Percentiles rank a stretch among this genome's conserved stretches.
Evolutionary conservation across 768 basidiomycete species (phyloP).

Genomic region (Suillus alpinus): DNA sequence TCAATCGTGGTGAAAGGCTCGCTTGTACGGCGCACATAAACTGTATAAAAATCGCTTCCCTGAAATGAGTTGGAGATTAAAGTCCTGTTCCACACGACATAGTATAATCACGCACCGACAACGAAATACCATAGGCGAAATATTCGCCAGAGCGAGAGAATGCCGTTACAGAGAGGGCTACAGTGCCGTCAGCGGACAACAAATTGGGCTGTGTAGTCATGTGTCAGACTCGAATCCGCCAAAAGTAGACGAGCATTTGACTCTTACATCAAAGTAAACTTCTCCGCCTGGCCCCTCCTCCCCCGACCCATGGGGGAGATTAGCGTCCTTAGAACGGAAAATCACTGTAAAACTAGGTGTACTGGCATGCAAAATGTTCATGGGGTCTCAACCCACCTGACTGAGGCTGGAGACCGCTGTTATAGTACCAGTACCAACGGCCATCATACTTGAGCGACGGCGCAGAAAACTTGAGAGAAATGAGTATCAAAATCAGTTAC

Average conservation of each 20-base stretch:
- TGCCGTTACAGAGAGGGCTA: slow-evolving; percentile 52
- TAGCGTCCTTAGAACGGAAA: slow-evolving; percentile 54
- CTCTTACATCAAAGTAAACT: slow-evolving; percentile 73
- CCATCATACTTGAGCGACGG: slow-evolving; percentile 62
- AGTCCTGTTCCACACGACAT: neutral
- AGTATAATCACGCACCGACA: slow-evolving; percentile 47
- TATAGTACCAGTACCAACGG: slow-evolving; percentile 81
- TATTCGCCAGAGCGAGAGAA: slow-evolving; percentile 69
- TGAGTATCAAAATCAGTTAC: slow-evolving; percentile 3
- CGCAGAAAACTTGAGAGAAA: slow-evolving; percentile 51
- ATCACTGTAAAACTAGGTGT: slow-evolving; percentile 40
- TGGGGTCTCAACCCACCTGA: slow-evolving; percentile 29
- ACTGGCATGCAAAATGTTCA: neutral
- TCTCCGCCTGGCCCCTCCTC: slow-evolving; percentile 50
- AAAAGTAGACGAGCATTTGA: neutral
- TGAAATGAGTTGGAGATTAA: slow-evolving; percentile 22
- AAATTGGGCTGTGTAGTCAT: slow-evolving; percentile 55
- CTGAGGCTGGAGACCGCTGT: slow-evolving; percentile 75
- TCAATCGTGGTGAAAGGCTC: slow-evolving; percentile 49
- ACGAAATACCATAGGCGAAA: slow-evolving; percentile 74
- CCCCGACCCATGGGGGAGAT: slow-evolving; percentile 52
- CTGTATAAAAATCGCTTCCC: slow-evolving; percentile 73
- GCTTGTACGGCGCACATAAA: slow-evolving; percentile 64
- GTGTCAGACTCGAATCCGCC: neutral
- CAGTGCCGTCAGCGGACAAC: slow-evolving; percentile 70